Conservation (phyloP, 73 alveolate genomes). For the Tetrahymena malaccensis region DNA sequence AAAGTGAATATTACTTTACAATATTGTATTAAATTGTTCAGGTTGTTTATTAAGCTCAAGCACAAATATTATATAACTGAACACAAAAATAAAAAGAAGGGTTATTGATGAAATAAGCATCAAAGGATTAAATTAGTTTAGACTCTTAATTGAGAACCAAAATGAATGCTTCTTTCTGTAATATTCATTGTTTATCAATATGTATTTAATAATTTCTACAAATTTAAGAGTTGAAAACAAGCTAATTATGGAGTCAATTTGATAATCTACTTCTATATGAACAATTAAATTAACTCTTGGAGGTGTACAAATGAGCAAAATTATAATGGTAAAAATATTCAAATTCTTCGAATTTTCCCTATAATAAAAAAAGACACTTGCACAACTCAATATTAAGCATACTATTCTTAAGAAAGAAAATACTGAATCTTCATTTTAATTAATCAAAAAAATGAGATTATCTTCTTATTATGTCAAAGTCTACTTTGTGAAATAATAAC, state of each 20-base stretch:
- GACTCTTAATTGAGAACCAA: neutral
- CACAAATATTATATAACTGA: neutral
- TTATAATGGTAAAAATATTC: neutral
- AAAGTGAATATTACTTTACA: neutral
- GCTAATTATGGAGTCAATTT: neutral
- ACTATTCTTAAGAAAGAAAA: neutral
- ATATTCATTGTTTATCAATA: neutral
- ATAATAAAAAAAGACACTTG: neutral
- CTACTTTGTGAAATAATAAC: neutral
- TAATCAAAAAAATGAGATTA: neutral
- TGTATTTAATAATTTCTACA: neutral
- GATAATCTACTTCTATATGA: neutral
- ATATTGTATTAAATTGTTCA: neutral
- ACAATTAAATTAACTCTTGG: neutral
- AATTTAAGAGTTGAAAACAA: neutral
- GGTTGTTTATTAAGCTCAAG: neutral
- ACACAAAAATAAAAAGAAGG: neutral
- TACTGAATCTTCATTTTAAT: neutral
- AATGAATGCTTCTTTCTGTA: neutral
- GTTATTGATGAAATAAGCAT: neutral
- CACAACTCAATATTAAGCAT: neutral
- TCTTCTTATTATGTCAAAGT: neutral
- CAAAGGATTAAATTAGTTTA: neutral
- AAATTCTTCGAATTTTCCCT: neutral
- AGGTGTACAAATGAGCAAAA: neutral